Evolutionary conservation across 495 filamentous ascomycete species (phyloP).

Genomic region (Thermochaetoides thermophila): DNA sequence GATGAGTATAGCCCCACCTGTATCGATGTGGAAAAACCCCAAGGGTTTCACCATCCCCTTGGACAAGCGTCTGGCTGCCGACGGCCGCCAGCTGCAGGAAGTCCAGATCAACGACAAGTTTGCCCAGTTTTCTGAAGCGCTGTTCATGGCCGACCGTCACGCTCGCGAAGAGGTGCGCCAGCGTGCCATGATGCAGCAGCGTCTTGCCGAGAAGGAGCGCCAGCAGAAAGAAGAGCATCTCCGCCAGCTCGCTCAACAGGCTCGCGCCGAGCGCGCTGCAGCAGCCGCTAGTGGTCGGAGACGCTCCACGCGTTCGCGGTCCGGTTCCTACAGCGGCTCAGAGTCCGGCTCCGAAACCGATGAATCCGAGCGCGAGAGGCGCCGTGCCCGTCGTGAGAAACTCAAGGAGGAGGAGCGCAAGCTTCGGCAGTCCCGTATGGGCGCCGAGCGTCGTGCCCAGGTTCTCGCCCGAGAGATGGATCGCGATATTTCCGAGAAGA

Average conservation of each 20-base stretch:
- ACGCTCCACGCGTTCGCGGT: constrained; percentile 27
- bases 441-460: constrained; percentile 75
- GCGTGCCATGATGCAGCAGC: constrained; percentile 87
- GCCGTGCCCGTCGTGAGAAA: constrained; percentile 62
- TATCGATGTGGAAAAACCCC: constrained; percentile 98
- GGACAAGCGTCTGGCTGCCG: constrained; percentile 92
- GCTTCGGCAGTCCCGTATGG: constrained; percentile 89
- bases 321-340: constrained; percentile 37
- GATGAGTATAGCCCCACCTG: constrained; percentile 62
- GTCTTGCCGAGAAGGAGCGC: constrained; percentile 93
- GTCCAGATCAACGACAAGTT: constrained; percentile 99
- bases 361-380: constrained; percentile 57
- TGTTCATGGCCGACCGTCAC: constrained; percentile 88
- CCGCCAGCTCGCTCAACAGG: constrained; percentile 77
- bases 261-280: constrained; percentile 60
- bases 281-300: constrained; percentile 33
- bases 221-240: constrained; percentile 85
- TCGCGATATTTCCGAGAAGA: constrained; percentile 94
- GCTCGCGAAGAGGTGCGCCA: constrained; percentile 91
- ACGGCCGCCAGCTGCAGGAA: constrained; percentile 84
- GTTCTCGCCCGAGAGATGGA: constrained; percentile 90
- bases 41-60: constrained; percentile 96
- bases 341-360: constrained; percentile 48
- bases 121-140: constrained; percentile 84
- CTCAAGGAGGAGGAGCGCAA: constrained; percentile 74